Base-by-base conservation (phyloP, 2,329 filamentous ascomycete species). In the Decorospora gaudefroyi region DNA sequence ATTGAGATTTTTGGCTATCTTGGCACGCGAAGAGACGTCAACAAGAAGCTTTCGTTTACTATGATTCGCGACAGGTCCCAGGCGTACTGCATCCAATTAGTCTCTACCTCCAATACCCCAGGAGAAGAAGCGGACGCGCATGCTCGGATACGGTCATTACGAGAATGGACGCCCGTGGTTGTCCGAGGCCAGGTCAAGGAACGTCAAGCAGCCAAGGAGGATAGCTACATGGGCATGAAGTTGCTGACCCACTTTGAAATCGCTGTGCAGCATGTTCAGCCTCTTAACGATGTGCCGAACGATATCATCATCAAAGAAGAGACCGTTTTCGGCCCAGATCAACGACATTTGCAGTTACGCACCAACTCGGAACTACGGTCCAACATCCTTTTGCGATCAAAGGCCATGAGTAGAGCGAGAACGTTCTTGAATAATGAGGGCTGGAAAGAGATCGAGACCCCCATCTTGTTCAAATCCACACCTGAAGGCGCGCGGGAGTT, bases 401-500 rank as follows among this genome's bases (percentile, higher is more conserved):
- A 77, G 53, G 77, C 86, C 3, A 76, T 74, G 4, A 76, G 76
- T 45, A 71, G 77, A 21, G 82, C 76, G 51, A 76, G 78, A 31
- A 63, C 76, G 6, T 76, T 79, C 42, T 74, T 90, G 21, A 74
- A 78, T 16, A 53, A 59, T 11, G 68, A 76, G 4, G 75, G 78
- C 17, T 92, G 91, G 61, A 75, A 80, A 9, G 87, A 97, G 56
- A 81, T 97, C 21, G 93, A 99, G 68, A 99, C 93, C 0, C 93
- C 93, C 0, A 75, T 96, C 3, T 78, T 99, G 0, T 99, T 99
- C 80, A 99, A 97, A 70, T 96, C 93, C 0, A 99, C 93, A 0
- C 90, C 93, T 0, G 93, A 99, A 73, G 93, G 93, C 0, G 95
- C 93, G 1, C 80, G 92, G 34, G 93, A 99, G 68, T 99, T 99